Conservation (phyloP, 148 eudicot species). For the Vaccinium darrowii region DNA sequence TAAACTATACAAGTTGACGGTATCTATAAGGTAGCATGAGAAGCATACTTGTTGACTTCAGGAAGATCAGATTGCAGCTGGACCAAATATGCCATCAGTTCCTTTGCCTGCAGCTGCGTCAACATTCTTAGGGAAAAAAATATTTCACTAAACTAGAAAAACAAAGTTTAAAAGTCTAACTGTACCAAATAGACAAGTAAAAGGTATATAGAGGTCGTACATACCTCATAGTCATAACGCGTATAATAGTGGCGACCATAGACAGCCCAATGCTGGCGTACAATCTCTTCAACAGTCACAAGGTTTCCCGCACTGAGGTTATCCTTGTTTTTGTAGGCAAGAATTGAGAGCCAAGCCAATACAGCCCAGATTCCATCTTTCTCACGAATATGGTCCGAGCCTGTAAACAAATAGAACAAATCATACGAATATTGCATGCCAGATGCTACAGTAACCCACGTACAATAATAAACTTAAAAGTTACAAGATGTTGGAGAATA, state of each 20-base stretch:
- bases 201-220: not conserved
- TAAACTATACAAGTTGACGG: too few species aligned
- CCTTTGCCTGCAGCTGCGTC: slow-evolving; percentile 93
- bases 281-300: slow-evolving; percentile 91
- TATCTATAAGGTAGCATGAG: not conserved
- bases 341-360: slow-evolving; percentile 90
- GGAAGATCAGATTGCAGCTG: slow-evolving; percentile 71
- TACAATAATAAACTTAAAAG: too few species aligned
- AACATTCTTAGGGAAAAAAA: slow-evolving; percentile 55
- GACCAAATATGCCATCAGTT: slow-evolving; percentile 84
- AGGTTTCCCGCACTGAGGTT: slow-evolving; percentile 68
- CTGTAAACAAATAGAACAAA: slow-evolving; percentile 27
- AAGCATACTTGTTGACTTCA: slow-evolving; percentile 80
- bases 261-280: slow-evolving; percentile 85
- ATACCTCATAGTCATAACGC: slow-evolving; percentile 93
- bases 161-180: not conserved
- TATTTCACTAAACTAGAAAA: not conserved
- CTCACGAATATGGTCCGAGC: slow-evolving; percentile 95
- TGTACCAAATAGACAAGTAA: too few species aligned
- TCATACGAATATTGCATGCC: not conserved
- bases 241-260: slow-evolving; percentile 97
- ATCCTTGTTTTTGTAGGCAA: slow-evolving; percentile 77
- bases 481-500: not conserved
- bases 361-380: slow-evolving; percentile 99
- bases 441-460: too few species aligned